Evolutionary conservation across 495 filamentous ascomycete species (phyloP), one percentile per base, ranked within the genome.

Genomic region (Evernia prunastri): DNA sequence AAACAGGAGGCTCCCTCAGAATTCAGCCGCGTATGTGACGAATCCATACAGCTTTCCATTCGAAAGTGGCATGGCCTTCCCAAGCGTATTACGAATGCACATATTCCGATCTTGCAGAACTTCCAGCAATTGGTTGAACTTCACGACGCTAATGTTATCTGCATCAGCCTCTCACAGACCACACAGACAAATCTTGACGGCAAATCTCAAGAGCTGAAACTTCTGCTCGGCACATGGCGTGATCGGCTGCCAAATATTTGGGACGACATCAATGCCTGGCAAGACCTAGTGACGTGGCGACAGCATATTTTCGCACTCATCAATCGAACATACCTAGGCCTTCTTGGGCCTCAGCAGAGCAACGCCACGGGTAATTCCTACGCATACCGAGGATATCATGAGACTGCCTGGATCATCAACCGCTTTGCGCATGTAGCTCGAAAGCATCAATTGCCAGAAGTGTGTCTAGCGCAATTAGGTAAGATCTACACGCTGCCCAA

Each of bases 401-500:
- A 99, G 73, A 99, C 94, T 4, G 95, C 95, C 5, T 99, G 95
- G 95, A 99, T 97, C 66, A 99, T 99, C 77, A 99, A 99, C 73
- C 83, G 95, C 25, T 99, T 99, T 71, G 95, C 95, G 4, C 94
- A 97, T 70, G 95, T 99, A 43, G 94, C 95, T 57, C 85, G 95
- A 36, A 97, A 97, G 78, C 95, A 99, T 72, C 91, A 91, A 68
- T 86, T 99, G 68, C 90, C 92, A 2, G 95, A 97, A 56, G 94
- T 97, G 59, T 99, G 95, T 79, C 96, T 97, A 73, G 89, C 83
- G 66, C 95, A 99, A 72, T 84, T 99, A 17, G 96, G 91, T 70
- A 90, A 92, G 58, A 99, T 99, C 69, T 99, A 99, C 73, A 97
- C 94, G 0, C 82, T 99, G 13, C 95, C 95, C 11, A 99, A 99